These are phyloP conservation scores for Stemphylium lycopersici DNA, from an alignment of 2,329 filamentous ascomycete genomes.

Conservation along the genomic window DNA sequence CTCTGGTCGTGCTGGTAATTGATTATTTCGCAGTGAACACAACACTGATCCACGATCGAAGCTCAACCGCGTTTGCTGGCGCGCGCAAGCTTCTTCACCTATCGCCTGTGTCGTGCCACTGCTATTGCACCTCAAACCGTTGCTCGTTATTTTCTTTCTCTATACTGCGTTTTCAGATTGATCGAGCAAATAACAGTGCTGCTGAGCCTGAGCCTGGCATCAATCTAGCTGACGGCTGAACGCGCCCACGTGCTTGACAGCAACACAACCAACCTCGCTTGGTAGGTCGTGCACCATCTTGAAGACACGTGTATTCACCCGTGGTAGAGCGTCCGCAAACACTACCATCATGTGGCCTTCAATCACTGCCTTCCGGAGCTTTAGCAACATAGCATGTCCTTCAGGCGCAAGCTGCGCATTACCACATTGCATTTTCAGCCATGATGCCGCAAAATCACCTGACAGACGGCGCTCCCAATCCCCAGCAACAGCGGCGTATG, in stretches of 20 bases:
- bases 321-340: constrained; percentile 11
- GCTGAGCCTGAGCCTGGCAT: neutral
- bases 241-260: neutral
- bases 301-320: constrained; percentile 10
- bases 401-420: constrained; percentile 57
- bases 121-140: neutral
- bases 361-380: constrained; percentile 31
- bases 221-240: neutral
- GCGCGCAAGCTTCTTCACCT: neutral
- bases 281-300: constrained; percentile 16
- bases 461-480: constrained; percentile 1
- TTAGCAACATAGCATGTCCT: constrained; percentile 55
- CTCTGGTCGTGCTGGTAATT: neutral
- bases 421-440: constrained; percentile 65
- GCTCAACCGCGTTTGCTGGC: neutral
- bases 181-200: neutral
- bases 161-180: neutral
- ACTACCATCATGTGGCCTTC: constrained; percentile 39
- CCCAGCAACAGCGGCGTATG: constrained; percentile 1
- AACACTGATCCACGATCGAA: neutral
- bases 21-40: neutral
- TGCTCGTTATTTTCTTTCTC: neutral
- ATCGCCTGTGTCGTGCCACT: constrained; percentile 1
- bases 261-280: neutral
- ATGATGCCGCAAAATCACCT: constrained; percentile 45